Base-by-base conservation (phyloP, 106 monocot genomes). In the Allium sativum region DNA sequence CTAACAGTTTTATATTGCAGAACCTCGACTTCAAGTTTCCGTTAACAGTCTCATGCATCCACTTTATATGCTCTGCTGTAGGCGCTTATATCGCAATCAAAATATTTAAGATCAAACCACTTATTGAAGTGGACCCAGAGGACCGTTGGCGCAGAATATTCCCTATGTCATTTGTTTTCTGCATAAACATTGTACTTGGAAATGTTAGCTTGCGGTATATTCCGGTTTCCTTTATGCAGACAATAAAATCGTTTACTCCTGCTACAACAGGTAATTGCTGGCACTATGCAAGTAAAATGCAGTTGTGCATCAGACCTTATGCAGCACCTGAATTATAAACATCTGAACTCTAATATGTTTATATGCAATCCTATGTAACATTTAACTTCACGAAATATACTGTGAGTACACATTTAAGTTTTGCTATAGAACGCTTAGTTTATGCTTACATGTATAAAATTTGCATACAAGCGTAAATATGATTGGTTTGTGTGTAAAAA, bases 151-250 rank as follows among this genome's bases (percentile, higher is more conserved):
- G 81, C 74, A 95, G 94, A 59, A 95, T 95, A 86, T 90, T 95
- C 59, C 94, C 94, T 7, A 95, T 95, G 94, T 95, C 94, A 19
- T 90, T 86, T 75, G 94, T 95, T 14, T 95, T 95, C 65, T 95
- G 94, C 74, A 83, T 95, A 50, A 95, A 95, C 66, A 95, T 95
- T 59, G 94, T 95, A 8, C 44, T 95, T 61, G 94, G 94, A 45
- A 95, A 95, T 73, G 90, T 95, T 21, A 95, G 94, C 84, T 69
- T 95, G 77, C 80, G 94, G 48, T 95, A 95, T 62, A 95, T 95
- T 70, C 94, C 94, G 21, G 94, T 95, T 61, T 90, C 90, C 18
- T 95, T 95, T 68, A 95, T 95, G 94, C 94, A 95, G 65, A 95
- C 94, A 12, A 95, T 95, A 55, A 95, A 95, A 65, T 95, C 94